Evolutionary conservation across 208 protist species (phyloP), one percentile per base, ranked within the genome.

Genomic region (Trypanosoma theileri): DNA sequence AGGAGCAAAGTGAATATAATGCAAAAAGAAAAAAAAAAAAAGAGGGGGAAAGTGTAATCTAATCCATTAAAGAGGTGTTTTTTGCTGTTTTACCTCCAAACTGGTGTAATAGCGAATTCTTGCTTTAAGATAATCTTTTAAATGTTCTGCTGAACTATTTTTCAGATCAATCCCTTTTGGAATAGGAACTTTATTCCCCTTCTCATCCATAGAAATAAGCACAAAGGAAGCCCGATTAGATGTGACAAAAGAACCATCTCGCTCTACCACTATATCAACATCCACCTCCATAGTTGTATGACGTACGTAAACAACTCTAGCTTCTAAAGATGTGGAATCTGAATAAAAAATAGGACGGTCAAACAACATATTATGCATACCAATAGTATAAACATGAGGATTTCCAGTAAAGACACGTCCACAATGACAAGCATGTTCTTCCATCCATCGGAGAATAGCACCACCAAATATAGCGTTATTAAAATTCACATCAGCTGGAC

Each of bases 401-500:
- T 73, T 59, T 1, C 69, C 63, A 1, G 67, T 70, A 67, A 91
- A 88, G 41, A 83, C 63, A 62, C 81, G 79, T 14, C 70, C 85
- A 72, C 85, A 88, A 74, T 88, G 79, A 62, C 76, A 60, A 41
- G 85, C 85, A 56, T 63, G 53, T 45, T 65, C 67, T 62, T 86
- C 84, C 84, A 90, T 87, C 28, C 73, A 79, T 10, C 73, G 66
- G 35, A 90, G 55, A 60, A 87, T 73, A 50, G 79, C 71, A 0
- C 85, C 85, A 14, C 85, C 85, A 56, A 86, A 91, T 56, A 88
- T 76, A 58, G 69, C 71, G n/a, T 77, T 79, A 71, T 88, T 91
- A 22, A 59, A 31, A 53, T 88, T 88, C 17, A 79, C 21, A 52
- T 82, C 55, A 14, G 24, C 51, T 11, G 71, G 57, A 46, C 31